phyloP scores from a whole-genome alignment of 1,284 basidiomycete species.

The Sporisorium exsertum region DNA sequence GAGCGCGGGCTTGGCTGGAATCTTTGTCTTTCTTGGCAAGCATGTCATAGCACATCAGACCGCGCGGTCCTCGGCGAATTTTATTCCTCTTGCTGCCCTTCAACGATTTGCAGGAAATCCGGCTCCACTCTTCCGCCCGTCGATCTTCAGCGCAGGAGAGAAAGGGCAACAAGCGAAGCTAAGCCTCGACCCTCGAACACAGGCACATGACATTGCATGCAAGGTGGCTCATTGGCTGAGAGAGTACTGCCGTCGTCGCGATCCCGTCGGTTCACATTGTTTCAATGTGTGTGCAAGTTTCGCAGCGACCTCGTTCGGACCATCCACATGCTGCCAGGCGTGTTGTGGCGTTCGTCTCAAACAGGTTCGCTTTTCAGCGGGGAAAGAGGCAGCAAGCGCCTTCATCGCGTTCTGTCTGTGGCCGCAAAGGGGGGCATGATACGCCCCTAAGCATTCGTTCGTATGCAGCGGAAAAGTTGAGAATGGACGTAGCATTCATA shows the following conservation, averaged over 20 bases:
- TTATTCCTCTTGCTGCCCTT: not conserved
- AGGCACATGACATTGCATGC: not conserved
- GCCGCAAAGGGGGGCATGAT: not conserved
- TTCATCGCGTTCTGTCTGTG: not conserved
- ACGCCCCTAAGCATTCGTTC: not conserved
- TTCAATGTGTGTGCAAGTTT: not conserved
- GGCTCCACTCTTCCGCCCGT: not conserved
- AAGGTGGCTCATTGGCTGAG: not conserved
- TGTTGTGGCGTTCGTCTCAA: not conserved
- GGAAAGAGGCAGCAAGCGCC: not conserved
- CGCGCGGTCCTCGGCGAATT: constrained; percentile 6
- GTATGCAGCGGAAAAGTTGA: not conserved
- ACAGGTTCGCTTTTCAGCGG: not conserved
- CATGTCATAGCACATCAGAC: constrained; percentile 6
- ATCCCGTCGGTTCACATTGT: not conserved
- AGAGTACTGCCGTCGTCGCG: constrained; percentile 1
- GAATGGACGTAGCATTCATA: not conserved
- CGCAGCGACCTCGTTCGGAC: not conserved
- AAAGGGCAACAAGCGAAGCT: not conserved
- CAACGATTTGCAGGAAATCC: too few species aligned
- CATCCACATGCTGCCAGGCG: not conserved
- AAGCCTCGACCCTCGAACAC: not conserved
- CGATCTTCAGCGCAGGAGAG: not conserved
- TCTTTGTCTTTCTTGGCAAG: not conserved
- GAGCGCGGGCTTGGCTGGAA: not conserved